phyloP scores from a whole-genome alignment of 148 eudicot species.

The Nepenthes gracilis region DNA sequence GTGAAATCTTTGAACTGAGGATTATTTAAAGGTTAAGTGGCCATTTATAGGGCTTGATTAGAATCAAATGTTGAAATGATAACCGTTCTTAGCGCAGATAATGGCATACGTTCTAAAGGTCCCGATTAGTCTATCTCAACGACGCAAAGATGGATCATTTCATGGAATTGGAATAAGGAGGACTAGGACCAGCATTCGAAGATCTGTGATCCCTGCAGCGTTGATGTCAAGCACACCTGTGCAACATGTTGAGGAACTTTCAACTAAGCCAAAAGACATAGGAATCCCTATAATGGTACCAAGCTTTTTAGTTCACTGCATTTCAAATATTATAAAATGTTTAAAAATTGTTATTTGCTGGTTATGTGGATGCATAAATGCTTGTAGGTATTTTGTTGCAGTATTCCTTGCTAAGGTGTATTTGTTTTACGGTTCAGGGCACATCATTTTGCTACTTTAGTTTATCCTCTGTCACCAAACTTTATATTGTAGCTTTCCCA shows the following conservation, averaged over 20 bases:
- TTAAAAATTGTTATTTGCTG: not conserved
- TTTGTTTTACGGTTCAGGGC: no score
- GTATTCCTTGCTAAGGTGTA: no score
- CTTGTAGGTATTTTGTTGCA: no score
- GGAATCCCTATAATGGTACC: conserved; percentile 37
- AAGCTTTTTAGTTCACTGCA: not conserved
- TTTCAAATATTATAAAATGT: not conserved
- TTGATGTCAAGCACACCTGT: conserved; percentile 16
- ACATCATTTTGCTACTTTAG: no score
- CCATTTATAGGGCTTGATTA: no score
- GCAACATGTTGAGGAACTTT: conserved; percentile 18
- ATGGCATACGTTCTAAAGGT: conserved; percentile 27
- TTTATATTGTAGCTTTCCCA: no score
- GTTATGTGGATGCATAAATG: no score
- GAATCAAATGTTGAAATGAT: no score
- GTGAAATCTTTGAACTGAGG: no score
- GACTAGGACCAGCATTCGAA: conserved; percentile 6
- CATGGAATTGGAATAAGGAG: conserved; percentile 1
- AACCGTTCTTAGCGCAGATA: conserved; percentile 12
- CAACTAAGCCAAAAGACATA: conserved; percentile 9
- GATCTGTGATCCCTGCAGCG: conserved; percentile 8
- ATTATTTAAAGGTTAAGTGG: no score
- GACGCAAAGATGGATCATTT: conserved; percentile 1
- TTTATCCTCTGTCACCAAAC: no score
- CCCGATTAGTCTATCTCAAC: conserved; percentile 14